Evolutionary conservation across 108 stramenopile genomes (phyloP), one percentile per base, ranked within the genome.

Genomic region (Cyclostephanos tholiformis): DNA sequence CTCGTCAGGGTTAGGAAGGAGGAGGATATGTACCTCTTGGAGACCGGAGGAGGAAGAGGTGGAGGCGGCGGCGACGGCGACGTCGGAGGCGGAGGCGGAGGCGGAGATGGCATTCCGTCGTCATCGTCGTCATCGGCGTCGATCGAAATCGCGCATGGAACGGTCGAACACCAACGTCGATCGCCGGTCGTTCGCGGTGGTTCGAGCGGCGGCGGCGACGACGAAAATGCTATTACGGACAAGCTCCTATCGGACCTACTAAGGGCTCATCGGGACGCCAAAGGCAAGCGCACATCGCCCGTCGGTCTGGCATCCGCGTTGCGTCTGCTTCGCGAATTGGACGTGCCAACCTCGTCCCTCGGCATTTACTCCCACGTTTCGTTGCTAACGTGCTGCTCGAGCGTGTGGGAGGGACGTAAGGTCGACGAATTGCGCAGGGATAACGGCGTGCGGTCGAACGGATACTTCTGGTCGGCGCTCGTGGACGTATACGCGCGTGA

Each of bases 391-490:
- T 91, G 88, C 60, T 88, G 87, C 51, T 65, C 80, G 41, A 89
- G 84, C 46, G 91, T 91, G 39, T 75, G 75, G 68, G 94, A 95
- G 66, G 94, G 87, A 29, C 76, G 91, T 23, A 86, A 90, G 35
- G 76, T 95, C 22, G 82, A 92, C 29, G 82, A 91, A 62, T 58
- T 95, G 64, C 88, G 91, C 63, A 20, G 63, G 81, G 67, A 65
- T 39, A 72, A 87, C 69, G 65, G 85, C 19, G 76, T 86, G 29
- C 69, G 75, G 12, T 72, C 87, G 10, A 87, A 89, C 35, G 73
- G 73, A 39, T 86, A 91, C 67, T 87, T 85, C 63, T 95, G 90
- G 89, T 83, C 88, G 32, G 89, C 92, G 39, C 69, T 95, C n/a
- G 88, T 90, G 6, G 94, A 95, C 77, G 84, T 91, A 10, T 84